Evolutionary conservation across 352 stramenopile species (phyloP).

Genomic region (Pythium rishiriense): DNA sequence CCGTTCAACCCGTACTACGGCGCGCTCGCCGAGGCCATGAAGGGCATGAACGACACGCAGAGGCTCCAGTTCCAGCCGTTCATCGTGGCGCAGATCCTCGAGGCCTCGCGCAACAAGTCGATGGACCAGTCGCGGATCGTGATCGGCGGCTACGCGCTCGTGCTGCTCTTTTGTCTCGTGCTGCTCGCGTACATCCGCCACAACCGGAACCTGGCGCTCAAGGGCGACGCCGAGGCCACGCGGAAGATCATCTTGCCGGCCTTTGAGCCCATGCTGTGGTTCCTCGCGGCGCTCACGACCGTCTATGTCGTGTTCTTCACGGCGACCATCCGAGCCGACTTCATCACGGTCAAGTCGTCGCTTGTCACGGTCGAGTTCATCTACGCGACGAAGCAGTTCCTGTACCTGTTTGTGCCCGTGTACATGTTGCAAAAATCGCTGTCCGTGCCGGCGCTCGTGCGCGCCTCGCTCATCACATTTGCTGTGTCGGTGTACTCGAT

Average conservation of each 20-base stretch:
- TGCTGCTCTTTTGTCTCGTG: conserved; percentile 24
- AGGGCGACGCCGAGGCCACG: conserved; percentile 43
- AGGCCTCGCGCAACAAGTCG: conserved; percentile 16
- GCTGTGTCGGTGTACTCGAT: conserved; percentile 39
- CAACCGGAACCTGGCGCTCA: conserved; percentile 53
- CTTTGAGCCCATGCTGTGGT: conserved; percentile 68
- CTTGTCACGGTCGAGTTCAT: conserved; percentile 38
- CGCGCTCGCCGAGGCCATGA: conserved; percentile 20
- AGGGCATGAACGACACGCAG: conserved; percentile 24
- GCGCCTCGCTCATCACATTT: conserved; percentile 39
- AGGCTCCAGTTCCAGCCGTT: conserved; percentile 19
- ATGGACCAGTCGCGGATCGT: conserved; percentile 25
- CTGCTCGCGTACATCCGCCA: conserved; percentile 58
- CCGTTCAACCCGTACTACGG: conserved; percentile 30
- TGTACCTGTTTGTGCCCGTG: conserved; percentile 48
- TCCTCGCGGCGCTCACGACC: conserved; percentile 39
- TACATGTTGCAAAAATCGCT: conserved; percentile 67
- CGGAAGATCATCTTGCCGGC: conserved; percentile 66
- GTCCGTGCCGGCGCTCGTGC: conserved; percentile 41
- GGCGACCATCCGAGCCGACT: conserved; percentile 32
- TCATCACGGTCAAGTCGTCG: conserved; percentile 24
- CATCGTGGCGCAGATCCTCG: conserved; percentile 24
- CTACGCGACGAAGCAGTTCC: conserved; percentile 55
- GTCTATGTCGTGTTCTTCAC: conserved; percentile 40
- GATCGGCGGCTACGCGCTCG: conserved; percentile 14